Evolutionary conservation across 768 basidiomycete genomes (phyloP).

Genomic region (Amanita fuliginea): DNA sequence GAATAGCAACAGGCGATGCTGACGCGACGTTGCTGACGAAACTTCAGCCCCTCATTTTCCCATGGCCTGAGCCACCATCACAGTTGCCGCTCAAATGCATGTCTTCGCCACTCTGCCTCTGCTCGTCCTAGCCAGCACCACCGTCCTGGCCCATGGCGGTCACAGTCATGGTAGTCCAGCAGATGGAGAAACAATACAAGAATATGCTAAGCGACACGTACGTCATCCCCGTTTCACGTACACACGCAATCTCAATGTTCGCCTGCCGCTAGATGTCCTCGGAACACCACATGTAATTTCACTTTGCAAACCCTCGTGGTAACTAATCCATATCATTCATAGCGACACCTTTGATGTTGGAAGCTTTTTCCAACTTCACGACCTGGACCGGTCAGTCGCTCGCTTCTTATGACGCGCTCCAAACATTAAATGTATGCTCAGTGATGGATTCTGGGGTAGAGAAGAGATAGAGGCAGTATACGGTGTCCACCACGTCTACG

Average conservation of each 20-base stretch:
- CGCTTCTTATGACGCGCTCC: neutral
- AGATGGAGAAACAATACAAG: conserved; percentile 53
- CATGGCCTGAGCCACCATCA: no score
- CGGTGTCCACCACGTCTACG: conserved; percentile 88
- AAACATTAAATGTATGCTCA: conserved; percentile 16
- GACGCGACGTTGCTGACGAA: neutral
- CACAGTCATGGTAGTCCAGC: conserved; percentile 42
- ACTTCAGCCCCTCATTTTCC: no score
- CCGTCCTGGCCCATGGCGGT: conserved; percentile 41
- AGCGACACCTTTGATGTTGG: conserved; percentile 76
- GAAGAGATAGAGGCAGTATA: conserved; percentile 94
- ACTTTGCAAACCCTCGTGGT: neutral
- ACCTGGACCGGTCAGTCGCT: conserved; percentile 62
- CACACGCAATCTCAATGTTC: conserved; percentile 1
- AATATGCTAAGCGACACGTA: conserved; percentile 90
- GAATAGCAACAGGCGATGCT: no score
- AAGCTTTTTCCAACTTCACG: conserved; percentile 94
- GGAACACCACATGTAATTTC: conserved; percentile 74
- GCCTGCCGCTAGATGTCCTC: conserved; percentile 57
- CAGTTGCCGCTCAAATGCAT: no score
- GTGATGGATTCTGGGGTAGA: conserved; percentile 73
- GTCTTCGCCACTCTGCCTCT: conserved; percentile 31
- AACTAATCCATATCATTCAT: conserved; percentile 3
- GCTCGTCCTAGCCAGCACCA: conserved; percentile 22
- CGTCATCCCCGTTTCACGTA: conserved; percentile 20